These are phyloP conservation scores for Fraxinus cuspidata DNA, from an alignment of 257 asterid species.

Conservation along the genomic window DNA sequence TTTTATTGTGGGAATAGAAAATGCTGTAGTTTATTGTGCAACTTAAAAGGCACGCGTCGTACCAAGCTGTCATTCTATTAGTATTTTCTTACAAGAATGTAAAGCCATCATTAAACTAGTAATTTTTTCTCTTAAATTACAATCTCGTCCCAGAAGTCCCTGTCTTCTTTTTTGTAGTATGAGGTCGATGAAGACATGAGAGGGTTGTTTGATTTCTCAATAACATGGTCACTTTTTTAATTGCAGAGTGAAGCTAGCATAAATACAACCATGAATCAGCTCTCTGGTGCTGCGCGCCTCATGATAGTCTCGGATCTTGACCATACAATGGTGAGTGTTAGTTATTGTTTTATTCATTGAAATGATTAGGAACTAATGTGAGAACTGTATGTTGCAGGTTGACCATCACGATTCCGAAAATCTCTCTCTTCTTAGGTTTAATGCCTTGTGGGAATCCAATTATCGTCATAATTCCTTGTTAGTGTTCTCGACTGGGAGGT, in stretches of 20 bases:
- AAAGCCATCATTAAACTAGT: background rate
- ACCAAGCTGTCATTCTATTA: background rate
- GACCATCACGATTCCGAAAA: conserved; percentile 87
- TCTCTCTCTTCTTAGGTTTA: conserved; percentile 85
- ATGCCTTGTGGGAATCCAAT: conserved; percentile 93
- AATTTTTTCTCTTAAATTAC: background rate
- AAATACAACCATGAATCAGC: conserved; percentile 62
- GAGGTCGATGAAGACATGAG: background rate
- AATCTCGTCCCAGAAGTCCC: background rate
- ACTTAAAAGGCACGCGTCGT: background rate
- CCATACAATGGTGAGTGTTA: conserved; percentile 77
- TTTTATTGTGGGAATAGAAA: conserved; percentile 2
- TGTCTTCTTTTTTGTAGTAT: background rate
- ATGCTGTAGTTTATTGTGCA: background rate
- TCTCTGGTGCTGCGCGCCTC: conserved; percentile 67
- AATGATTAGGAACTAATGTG: conserved; percentile 21
- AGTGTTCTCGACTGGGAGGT: conserved; percentile 97
- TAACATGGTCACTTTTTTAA: conserved; percentile 18
- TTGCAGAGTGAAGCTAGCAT: conserved; percentile 46
- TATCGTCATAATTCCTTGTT: conserved; percentile 85
- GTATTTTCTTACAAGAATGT: background rate
- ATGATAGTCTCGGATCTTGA: conserved; percentile 99
- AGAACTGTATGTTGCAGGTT: conserved; percentile 57
- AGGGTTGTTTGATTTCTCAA: conserved; percentile 10
- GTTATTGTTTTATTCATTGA: conserved; percentile 11